These are phyloP conservation scores for Ilex paraguariensis DNA, from an alignment of 305 asterid genomes.

Conservation along the genomic window DNA sequence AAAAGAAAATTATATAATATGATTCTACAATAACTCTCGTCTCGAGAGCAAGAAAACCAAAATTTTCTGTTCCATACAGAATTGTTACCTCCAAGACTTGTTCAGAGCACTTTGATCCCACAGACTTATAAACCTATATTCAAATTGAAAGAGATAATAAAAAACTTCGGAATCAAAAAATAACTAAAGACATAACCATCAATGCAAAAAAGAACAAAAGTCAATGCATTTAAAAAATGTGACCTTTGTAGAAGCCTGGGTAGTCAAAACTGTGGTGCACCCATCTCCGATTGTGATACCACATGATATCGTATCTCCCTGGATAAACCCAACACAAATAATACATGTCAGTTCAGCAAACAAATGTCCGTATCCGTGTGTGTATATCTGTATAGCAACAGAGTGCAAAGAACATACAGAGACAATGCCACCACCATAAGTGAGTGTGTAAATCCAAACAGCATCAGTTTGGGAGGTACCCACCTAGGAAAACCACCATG, in stretches of 20 bases:
- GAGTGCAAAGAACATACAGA: slow-evolving; percentile 40
- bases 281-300: slow-evolving; percentile 57
- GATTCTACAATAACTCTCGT: too few relatives aligned
- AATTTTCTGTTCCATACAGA: not conserved
- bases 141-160: slow-evolving; percentile 1
- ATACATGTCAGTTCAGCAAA: not conserved
- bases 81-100: slow-evolving; percentile 68
- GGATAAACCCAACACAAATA: slow-evolving; percentile 7
- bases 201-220: not conserved
- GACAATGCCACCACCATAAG: slow-evolving; percentile 95
- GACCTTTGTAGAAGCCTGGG: slow-evolving; percentile 98
- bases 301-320: slow-evolving; percentile 79
- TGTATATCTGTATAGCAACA: not conserved
- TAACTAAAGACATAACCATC: not conserved
- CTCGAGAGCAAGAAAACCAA: too few relatives aligned
- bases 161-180: not conserved
- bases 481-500: slow-evolving; percentile 35
- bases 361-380: too few relatives aligned
- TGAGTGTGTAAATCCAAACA: slow-evolving; percentile 88
- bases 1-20: too few relatives aligned
- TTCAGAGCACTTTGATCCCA: slow-evolving; percentile 59
- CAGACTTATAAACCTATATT: slow-evolving; percentile 70
- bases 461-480: slow-evolving; percentile 70
- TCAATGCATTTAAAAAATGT: slow-evolving; percentile 3
- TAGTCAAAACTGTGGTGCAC: slow-evolving; percentile 78